phyloP scores from a whole-genome alignment of 306 rosid species.

The Arachis stenosperma region DNA sequence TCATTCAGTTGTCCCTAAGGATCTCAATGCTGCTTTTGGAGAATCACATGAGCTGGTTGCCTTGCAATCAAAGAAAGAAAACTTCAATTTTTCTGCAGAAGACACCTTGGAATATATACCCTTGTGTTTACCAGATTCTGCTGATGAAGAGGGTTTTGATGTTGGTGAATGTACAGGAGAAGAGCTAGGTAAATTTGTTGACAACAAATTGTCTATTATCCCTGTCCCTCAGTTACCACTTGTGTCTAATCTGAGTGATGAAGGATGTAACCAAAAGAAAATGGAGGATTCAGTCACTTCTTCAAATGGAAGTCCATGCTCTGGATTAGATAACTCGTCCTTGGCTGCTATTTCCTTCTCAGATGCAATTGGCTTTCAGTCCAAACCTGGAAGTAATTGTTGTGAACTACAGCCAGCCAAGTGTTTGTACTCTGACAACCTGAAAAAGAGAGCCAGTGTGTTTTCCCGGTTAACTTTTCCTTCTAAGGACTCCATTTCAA shows the following conservation, averaged over 20 bases:
- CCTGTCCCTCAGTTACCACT: constrained; percentile 35
- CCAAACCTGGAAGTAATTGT: constrained; percentile 20
- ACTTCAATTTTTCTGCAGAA: background rate
- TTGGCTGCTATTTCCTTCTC: constrained; percentile 9
- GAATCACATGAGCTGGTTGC: constrained; percentile 32
- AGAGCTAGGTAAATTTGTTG: constrained; percentile 13
- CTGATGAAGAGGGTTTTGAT: constrained; percentile 36
- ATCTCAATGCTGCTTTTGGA: constrained; percentile 6
- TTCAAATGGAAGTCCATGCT: constrained; percentile 6
- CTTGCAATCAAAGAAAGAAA: constrained; percentile 32
- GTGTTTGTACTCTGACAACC: constrained; percentile 40
- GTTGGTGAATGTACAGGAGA: constrained; percentile 1
- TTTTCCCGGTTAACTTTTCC: constrained; percentile 50
- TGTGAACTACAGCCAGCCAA: background rate
- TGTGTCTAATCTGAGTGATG: constrained; percentile 6
- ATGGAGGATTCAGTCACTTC: constrained; percentile 6
- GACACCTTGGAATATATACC: constrained; percentile 49
- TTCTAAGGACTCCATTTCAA: constrained; percentile 9
- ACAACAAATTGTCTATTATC: constrained; percentile 1
- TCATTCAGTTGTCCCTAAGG: constrained; percentile 6
- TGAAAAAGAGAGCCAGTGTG: constrained; percentile 38
- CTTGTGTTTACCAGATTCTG: constrained; percentile 43
- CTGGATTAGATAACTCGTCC: constrained; percentile 6
- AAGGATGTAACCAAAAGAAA: constrained; percentile 15
- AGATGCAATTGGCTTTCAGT: constrained; percentile 19